Percentiles rank a stretch among this genome's conserved stretches.
Evolutionary conservation across 768 basidiomycete species (phyloP).

Genomic region (Pisolithus orientalis): DNA sequence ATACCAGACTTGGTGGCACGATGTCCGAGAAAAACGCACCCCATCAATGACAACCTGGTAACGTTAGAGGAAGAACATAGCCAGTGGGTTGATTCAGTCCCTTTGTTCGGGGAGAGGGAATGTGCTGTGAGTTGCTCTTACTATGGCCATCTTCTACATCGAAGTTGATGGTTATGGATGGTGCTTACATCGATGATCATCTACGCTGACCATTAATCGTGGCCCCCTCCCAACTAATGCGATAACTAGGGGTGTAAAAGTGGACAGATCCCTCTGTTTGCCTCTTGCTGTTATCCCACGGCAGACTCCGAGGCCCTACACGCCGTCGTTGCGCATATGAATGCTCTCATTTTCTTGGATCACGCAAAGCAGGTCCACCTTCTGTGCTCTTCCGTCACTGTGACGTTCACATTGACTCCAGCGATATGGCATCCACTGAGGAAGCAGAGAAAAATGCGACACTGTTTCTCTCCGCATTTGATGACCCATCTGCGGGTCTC

Average conservation of each 20-base stretch:
- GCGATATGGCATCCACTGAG: constrained; percentile 1
- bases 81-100: constrained; percentile 13
- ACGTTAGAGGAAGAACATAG: constrained; percentile 10
- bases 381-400: neutral
- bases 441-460: neutral
- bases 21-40: constrained; percentile 7
- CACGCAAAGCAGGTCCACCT: constrained; percentile 10
- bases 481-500: neutral
- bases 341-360: constrained; percentile 18
- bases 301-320: constrained; percentile 12
- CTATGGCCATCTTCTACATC: neutral
- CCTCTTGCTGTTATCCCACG: constrained; percentile 13
- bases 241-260: constrained; percentile 15
- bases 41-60: constrained; percentile 11
- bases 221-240: neutral
- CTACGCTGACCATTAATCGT: neutral
- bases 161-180: neutral
- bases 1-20: constrained; percentile 2
- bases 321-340: constrained; percentile 14
- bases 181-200: neutral
- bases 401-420: neutral
- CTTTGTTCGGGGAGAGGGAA: constrained; percentile 10
- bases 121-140: constrained; percentile 7
- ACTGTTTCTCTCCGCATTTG: neutral
- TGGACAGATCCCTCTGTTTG: constrained; percentile 17